Evolutionary conservation across 192 early-diverging fungal species (phyloP).

Genomic region (Rhizophagus clarus): DNA sequence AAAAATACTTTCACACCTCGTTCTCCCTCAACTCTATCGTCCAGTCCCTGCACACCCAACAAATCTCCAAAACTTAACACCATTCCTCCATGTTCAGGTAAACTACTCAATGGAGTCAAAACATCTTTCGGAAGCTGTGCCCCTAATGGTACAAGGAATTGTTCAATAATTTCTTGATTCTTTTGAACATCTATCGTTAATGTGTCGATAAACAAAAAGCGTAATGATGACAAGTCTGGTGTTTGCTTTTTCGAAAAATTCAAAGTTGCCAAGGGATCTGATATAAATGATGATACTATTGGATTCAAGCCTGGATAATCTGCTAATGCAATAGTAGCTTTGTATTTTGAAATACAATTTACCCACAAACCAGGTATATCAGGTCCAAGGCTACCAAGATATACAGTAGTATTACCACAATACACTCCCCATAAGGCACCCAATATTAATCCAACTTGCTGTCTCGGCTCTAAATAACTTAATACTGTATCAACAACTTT

Average conservation of each 20-base stretch:
- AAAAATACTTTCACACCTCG: constrained; percentile 45
- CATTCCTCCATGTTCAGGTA: constrained; percentile 78
- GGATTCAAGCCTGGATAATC: constrained; percentile 70
- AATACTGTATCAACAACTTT: constrained; percentile 58
- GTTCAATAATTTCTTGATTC: constrained; percentile 51
- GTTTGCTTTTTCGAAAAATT: constrained; percentile 56
- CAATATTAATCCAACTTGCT: constrained; percentile 76
- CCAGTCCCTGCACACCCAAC: constrained; percentile 47
- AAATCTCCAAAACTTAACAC: constrained; percentile 72
- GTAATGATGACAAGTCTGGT: constrained; percentile 60
- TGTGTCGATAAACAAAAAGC: constrained; percentile 68
- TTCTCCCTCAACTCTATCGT: constrained; percentile 26
- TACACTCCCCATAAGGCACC: constrained; percentile 69
- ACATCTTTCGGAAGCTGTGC: constrained; percentile 49
- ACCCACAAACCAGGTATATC: constrained; percentile 72
- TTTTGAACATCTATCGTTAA: constrained; percentile 60
- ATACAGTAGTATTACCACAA: constrained; percentile 70
- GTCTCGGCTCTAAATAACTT: constrained; percentile 76
- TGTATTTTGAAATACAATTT: constrained; percentile 65
- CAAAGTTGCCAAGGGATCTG: constrained; percentile 53
- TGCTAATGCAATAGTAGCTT: constrained; percentile 67
- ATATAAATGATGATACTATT: constrained; percentile 56
- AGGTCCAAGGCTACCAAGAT: constrained; percentile 61
- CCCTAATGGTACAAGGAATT: constrained; percentile 49
- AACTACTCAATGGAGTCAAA: constrained; percentile 64